Base-by-base conservation (phyloP, 1,284 basidiomycete species). In the Pseudomicrostroma phylloplanum region DNA sequence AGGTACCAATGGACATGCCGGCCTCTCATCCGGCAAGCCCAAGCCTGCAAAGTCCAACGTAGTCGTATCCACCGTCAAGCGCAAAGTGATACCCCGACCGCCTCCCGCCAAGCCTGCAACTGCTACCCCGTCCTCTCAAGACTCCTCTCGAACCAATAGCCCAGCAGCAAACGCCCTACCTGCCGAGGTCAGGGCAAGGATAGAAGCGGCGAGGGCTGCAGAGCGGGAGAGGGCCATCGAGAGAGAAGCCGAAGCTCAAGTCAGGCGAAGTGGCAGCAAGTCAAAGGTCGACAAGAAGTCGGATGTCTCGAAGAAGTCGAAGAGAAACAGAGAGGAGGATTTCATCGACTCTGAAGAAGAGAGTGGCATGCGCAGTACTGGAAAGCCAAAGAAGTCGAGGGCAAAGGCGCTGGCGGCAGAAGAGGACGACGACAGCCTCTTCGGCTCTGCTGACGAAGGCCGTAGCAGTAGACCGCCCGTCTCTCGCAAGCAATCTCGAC, bases 341-440 rank as follows among this genome's bases (percentile, higher is more conserved):
- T 48, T 48, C 46, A 48, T 48, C 46, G 46, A 48, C 12, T 48
- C 46, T n/a, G 46, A 48, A 7, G 46, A 48, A 23, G 46, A 48
- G 46, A 36, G 4, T 9, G 30, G 30, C 9, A 9, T 36, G 4
- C 30, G 30, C 30, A 36, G 9, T 9, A 36, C 30, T 36, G 30
- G 4, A 9, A 36, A 36, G 9, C 30, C 30, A 36, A 36, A 36
- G 30, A 36, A 36, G 9, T 36, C 30, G 4, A 36, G 30, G 9
- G 30, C 30, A 36, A 36, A 36, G 30, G 30, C 30, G 30, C 30
- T 36, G 30, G 30, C 30, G 30, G 30, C 3, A 3, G 30, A 36
- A 36, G 30, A 36, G 30, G 30, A 36, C 9, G 30, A 36, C 30
- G 30, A 36, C 9, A 36, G 30, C 30, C 30, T 36, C 30, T 36